Evolutionary conservation across 306 rosid genomes (phyloP), one percentile per base, ranked within the genome.

Genomic region (Rosa multiflora): DNA sequence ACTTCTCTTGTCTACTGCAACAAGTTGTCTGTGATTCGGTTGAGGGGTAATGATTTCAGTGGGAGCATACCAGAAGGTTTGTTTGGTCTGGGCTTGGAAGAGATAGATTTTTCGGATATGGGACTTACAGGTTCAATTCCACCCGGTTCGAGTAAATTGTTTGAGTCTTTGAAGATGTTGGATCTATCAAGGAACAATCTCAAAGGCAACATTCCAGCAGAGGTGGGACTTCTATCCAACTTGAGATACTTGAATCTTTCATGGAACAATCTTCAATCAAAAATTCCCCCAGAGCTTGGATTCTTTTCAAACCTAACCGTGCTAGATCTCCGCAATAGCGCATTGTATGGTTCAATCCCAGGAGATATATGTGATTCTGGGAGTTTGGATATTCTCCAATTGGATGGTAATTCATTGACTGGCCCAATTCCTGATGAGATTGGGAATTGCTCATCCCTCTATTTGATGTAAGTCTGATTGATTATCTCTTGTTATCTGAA

Each of bases 391-490:
- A 86, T 95, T 43, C 97, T 95, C 81, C 97, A 95, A 40, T 72
- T 95, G 5, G 99, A 95, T 88, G 97, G 93, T 76, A 95, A 95
- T 82, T 82, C 87, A 49, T 80, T 95, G 70, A 67, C 77, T 10
- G 97, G 96, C 21, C 2, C 83, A n/a, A 85, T 92, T 83, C 99
- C 99, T 14, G 83, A 80, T 23, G 89, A 88, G 83, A 89, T 95
- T 83, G 99, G 97, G 74, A 95, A 95, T 73, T 95, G 99, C 39
- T 78, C 95, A 21, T 91, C 97, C 75, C 98, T 95, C 67, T 83
- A 82, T 85, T 76, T 92, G 85, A 86, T 95, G 98, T 95, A 86
- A 84, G 93, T 80, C 37, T 32, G 37, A 32, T 4, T 15, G 11
- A 15, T 81, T 70, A 67, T 29, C n/a, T 67, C 81, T 81, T 74